Conservation (phyloP, 2,329 filamentous ascomycete species). For the Metarhizium robertsii region DNA sequence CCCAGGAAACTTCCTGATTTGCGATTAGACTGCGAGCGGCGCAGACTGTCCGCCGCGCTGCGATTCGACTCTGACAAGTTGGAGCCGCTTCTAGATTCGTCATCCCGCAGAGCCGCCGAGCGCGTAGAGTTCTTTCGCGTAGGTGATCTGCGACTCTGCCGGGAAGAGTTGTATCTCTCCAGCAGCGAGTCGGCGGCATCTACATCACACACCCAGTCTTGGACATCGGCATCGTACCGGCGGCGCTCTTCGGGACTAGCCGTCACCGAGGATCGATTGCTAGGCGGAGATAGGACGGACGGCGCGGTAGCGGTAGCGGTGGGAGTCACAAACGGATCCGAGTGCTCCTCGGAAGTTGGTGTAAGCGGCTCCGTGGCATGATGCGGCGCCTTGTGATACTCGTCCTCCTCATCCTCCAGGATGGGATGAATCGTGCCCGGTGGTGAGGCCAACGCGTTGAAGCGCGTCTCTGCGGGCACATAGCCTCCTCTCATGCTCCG, state of each 20-base stretch:
- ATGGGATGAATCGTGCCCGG: slow-evolving; percentile 46
- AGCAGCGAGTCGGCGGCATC: slow-evolving; percentile 45
- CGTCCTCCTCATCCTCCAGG: slow-evolving; percentile 49
- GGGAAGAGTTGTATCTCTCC: slow-evolving; percentile 29
- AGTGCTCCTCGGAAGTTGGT: slow-evolving; percentile 26
- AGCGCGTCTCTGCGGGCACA: slow-evolving; percentile 19
- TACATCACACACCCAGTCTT: slow-evolving; percentile 48
- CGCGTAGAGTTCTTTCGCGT: slow-evolving; percentile 27
- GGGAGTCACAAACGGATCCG: slow-evolving; percentile 44
- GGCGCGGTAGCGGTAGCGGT: slow-evolving; percentile 12
- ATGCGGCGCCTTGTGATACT: slow-evolving; percentile 15
- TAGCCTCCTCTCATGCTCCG: slow-evolving; percentile 22
- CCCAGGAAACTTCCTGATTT: slow-evolving; percentile 21
- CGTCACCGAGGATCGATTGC: slow-evolving; percentile 22
- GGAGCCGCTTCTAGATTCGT: slow-evolving; percentile 45
- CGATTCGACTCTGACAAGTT: slow-evolving; percentile 46
- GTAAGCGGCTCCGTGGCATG: slow-evolving; percentile 12
- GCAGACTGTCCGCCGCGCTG: slow-evolving; percentile 32
- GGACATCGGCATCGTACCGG: slow-evolving; percentile 41
- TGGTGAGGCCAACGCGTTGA: slow-evolving; percentile 17
- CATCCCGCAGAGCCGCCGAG: slow-evolving; percentile 27
- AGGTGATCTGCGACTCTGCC: slow-evolving; percentile 27
- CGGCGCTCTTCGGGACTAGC: slow-evolving; percentile 31
- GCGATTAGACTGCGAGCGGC: slow-evolving; percentile 24
- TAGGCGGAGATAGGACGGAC: slow-evolving; percentile 17